A percentile compares a stretch with the other conserved stretches of the same genome.
These are phyloP conservation scores for Knoxia roxburghii DNA, from an alignment of 257 asterid species.

Conservation along the genomic window DNA sequence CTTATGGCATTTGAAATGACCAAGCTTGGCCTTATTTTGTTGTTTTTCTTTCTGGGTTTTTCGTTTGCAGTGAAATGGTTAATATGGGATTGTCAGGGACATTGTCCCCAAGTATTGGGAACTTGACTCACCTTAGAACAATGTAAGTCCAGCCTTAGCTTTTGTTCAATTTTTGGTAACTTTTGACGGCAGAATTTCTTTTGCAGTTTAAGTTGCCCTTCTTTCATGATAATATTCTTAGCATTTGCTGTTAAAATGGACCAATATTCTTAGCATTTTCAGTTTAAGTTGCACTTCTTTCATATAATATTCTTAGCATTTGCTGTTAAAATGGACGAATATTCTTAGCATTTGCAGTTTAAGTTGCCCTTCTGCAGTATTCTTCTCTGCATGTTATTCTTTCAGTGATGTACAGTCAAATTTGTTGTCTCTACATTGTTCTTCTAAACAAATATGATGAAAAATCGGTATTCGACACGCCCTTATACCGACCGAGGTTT, in stretches of 20 bases:
- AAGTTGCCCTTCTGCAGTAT: no score
- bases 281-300: no score
- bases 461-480: background rate
- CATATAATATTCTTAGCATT: no score
- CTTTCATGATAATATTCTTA: background rate
- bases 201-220: background rate
- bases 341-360: no score
- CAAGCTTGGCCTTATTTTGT: background rate
- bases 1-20: background rate
- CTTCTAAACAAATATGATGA: background rate
- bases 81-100: constrained; percentile 72
- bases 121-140: constrained; percentile 65
- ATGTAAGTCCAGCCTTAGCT: constrained; percentile 43
- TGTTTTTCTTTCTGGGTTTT: constrained; percentile 7
- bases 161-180: background rate
- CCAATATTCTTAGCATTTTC: background rate
- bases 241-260: background rate
- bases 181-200: background rate
- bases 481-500: background rate
- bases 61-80: constrained; percentile 66
- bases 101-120: constrained; percentile 77
- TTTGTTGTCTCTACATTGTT: background rate
- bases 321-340: no score
- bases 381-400: background rate
- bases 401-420: background rate